Conservation (phyloP, 2,329 filamentous ascomycete genomes). For the Stachybotrys echinatus region DNA sequence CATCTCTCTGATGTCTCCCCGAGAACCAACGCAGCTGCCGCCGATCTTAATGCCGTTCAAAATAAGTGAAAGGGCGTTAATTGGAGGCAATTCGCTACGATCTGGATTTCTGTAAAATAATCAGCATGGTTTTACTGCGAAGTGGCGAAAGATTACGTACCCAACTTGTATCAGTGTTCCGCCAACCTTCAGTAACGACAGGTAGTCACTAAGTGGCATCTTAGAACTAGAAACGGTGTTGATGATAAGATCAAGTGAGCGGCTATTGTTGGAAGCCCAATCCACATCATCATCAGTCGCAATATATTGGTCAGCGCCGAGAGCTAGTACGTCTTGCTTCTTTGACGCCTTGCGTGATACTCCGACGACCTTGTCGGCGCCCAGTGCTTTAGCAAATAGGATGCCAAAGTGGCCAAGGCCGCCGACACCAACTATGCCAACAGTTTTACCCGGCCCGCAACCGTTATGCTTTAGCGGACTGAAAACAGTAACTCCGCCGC, state of each 20-base stretch:
- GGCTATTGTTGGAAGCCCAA: not conserved
- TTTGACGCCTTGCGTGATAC: conserved; percentile 52
- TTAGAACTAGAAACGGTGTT: conserved; percentile 19
- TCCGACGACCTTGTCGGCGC: conserved; percentile 51
- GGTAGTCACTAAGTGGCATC: conserved; percentile 57
- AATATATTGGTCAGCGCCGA: not conserved
- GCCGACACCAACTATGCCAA: conserved; percentile 63
- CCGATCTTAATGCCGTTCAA: too few species aligned
- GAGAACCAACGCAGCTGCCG: too few species aligned
- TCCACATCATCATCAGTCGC: not conserved
- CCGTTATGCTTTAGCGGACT: conserved; percentile 42
- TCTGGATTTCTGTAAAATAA: too few species aligned
- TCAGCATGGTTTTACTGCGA: too few species aligned
- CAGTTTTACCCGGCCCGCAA: conserved; percentile 49
- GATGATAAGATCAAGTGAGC: not conserved
- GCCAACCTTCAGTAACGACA: conserved; percentile 49
- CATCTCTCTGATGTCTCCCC: too few species aligned
- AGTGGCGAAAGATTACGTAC: too few species aligned
- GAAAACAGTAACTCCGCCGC: conserved; percentile 63
- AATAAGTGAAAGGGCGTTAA: too few species aligned
- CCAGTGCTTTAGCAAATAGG: conserved; percentile 60
- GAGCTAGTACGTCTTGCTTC: not conserved
- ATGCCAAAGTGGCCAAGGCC: conserved; percentile 64
- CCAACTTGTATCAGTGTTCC: conserved; percentile 61
- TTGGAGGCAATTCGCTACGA: too few species aligned